Base-by-base conservation (phyloP, 2,329 filamentous ascomycete species). In the Thelonectria olida region DNA sequence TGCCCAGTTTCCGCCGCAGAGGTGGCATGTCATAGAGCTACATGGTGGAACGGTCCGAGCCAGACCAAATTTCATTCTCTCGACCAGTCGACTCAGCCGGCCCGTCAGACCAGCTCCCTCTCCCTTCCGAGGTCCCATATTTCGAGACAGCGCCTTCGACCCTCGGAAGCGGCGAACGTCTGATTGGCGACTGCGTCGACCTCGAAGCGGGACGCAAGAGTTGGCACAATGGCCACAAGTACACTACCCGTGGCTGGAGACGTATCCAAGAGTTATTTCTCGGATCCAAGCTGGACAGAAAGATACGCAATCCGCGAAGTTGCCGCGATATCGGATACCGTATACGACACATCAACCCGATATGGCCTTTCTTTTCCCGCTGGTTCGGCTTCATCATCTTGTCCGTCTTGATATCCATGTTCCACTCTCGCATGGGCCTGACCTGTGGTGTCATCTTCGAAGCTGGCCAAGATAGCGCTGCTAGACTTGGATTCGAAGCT, bases 261-360 rank as follows among this genome's bases (percentile, higher is more conserved):
- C 12, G 25, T 13, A 23, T 50, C n/a, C 31, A 20, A 10, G 7
- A 25, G 9, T 39, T 34, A 15, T 12, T 63, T 4, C 63, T 69
- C 34, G 61, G 61, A 8, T 71, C 71, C 17, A 64, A 51, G 17
- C 38, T 73, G 5, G 63, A 73, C 38, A 58, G 51, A 3, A 73
- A 72, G 49, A 42, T 67, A 2, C 41, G 45, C 10, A 60, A 72
- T 23, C 69, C 67, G 2, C 52, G 36, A 1, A 56, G 54, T 8
- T 66, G 58, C 44, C 41, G 52, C 4, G 42, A 48, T 1, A 69
- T 72, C 31, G 41, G 54, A 25, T 73, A 72, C 48, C n/a, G 49
- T 1, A 36, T 65, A 2, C 58, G 61, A 4, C 51, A 42, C 6
- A 12, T 2, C 2, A 23, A 48, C n/a, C 41, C 38, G 10, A 10